These are phyloP conservation scores for Cairneyella variabilis DNA, from an alignment of 495 filamentous ascomycete species.

Conservation along the genomic window DNA sequence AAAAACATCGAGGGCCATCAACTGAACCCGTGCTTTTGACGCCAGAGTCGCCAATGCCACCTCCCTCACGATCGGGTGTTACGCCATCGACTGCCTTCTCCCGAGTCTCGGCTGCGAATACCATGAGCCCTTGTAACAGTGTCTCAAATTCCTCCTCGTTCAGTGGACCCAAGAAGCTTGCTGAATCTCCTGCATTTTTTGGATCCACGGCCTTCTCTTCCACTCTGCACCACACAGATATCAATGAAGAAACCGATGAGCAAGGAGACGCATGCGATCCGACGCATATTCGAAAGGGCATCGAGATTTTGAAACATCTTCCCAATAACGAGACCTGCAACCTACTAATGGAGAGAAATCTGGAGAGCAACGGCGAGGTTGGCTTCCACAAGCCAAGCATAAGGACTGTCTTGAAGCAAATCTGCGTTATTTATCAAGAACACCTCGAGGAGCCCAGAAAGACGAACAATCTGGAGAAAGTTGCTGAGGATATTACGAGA, in stretches of 20 bases:
- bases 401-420: not conserved
- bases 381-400: not conserved
- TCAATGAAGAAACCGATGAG: no score
- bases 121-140: no score
- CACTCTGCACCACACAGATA: no score
- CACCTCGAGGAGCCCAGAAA: constrained; percentile 2
- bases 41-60: not conserved
- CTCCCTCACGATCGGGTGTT: no score
- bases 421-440: constrained; percentile 8
- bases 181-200: no score
- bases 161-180: no score
- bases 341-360: not conserved
- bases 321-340: not conserved
- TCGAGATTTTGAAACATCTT: not conserved
- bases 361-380: not conserved
- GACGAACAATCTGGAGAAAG: constrained; percentile 28
- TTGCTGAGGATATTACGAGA: constrained; percentile 64
- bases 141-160: no score
- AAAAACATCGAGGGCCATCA: not conserved
- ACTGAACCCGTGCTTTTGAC: not conserved
- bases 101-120: no score
- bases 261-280: no score
- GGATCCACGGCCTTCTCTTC: no score
- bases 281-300: not conserved
- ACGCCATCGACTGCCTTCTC: no score